These are phyloP conservation scores for Setaria italica DNA, from an alignment of 202 grass and related monocot genomes.

Conservation along the genomic window DNA sequence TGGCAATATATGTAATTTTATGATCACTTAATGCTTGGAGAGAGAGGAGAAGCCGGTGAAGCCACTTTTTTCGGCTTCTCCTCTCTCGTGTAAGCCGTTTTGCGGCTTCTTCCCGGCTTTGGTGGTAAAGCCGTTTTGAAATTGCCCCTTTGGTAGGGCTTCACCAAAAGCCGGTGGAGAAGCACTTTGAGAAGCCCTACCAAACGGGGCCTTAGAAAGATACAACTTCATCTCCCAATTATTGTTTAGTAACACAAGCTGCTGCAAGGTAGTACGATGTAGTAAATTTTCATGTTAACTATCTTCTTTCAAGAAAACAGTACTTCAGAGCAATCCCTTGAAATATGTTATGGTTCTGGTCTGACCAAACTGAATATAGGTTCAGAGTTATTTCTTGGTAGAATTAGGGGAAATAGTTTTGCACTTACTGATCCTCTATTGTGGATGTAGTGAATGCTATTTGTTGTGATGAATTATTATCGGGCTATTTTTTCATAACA, in stretches of 20 bases:
- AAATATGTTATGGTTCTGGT: constrained; percentile 20
- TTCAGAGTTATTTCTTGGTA: neutral
- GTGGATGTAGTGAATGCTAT: neutral
- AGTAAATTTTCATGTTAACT: neutral
- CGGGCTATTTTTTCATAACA: neutral
- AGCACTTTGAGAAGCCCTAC: too few species aligned
- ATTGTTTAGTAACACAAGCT: neutral
- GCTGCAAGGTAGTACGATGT: constrained; percentile 1
- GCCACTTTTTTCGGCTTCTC: too few species aligned
- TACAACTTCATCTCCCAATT: constrained; percentile 1
- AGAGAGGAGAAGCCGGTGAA: too few species aligned
- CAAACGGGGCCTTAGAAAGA: neutral
- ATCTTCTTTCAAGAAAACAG: neutral
- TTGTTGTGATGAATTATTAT: neutral
- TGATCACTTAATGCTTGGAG: too few species aligned
- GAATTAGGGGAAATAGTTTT: neutral
- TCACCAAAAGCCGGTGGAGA: too few species aligned
- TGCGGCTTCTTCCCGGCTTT: too few species aligned
- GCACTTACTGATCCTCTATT: neutral
- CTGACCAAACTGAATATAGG: constrained; percentile 16
- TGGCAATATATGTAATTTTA: too few species aligned
- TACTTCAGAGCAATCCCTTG: neutral
- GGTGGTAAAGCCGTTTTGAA: too few species aligned
- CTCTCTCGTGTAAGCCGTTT: too few species aligned
- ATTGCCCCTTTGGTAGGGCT: too few species aligned